Conservation (phyloP, 2,329 filamentous ascomycete genomes). For the Calycina herbarum region DNA sequence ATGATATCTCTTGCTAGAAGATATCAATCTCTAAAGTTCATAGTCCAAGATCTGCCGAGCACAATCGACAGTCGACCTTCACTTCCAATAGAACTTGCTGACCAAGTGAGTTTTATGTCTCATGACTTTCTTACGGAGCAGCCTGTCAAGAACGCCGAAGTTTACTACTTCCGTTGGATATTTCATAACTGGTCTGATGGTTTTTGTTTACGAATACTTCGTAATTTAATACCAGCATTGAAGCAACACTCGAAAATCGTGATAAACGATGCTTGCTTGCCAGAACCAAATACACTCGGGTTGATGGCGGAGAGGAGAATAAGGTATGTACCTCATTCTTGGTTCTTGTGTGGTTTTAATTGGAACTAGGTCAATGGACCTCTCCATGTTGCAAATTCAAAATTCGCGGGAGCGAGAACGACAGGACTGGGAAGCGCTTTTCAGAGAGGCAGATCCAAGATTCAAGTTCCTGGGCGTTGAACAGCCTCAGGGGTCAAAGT, state of each 20-base stretch:
- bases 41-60: slow-evolving; percentile 32
- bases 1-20: slow-evolving; percentile 27
- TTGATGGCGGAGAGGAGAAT: not conserved
- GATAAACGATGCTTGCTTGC: slow-evolving; percentile 8
- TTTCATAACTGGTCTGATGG: slow-evolving; percentile 50
- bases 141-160: slow-evolving; percentile 41
- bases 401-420: slow-evolving; percentile 14
- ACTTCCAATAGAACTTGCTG: not conserved
- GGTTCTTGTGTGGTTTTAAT: not conserved
- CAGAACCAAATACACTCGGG: not conserved
- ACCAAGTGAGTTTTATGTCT: slow-evolving; percentile 32
- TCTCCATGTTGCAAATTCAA: slow-evolving; percentile 10
- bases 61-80: slow-evolving; percentile 39
- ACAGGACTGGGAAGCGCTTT: slow-evolving; percentile 12
- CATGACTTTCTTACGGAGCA: slow-evolving; percentile 50
- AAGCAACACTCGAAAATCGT: slow-evolving; percentile 42
- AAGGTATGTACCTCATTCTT: not conserved
- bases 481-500: not conserved
- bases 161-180: slow-evolving; percentile 49
- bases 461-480: slow-evolving; percentile 7
- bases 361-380: not conserved
- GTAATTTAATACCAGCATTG: slow-evolving; percentile 42
- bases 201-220: slow-evolving; percentile 39
- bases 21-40: slow-evolving; percentile 29
- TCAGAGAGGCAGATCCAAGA: slow-evolving; percentile 5